Evolutionary conservation across 805 yeast species (phyloP), one percentile per base, ranked within the genome.

Genomic region (Teunomyces kruisii): DNA sequence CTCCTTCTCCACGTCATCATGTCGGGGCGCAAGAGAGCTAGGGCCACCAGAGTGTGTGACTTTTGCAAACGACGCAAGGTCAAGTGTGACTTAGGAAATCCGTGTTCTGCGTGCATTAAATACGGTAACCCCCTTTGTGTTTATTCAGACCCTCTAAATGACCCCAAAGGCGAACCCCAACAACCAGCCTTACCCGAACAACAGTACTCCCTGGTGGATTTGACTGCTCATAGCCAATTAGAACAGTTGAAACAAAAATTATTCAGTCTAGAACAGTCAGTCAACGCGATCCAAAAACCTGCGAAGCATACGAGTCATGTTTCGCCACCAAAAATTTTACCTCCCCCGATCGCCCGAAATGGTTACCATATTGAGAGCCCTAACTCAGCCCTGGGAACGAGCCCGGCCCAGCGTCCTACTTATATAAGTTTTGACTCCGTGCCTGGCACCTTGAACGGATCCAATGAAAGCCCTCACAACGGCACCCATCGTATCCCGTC

Each of bases 31-130:
- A 62, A 62, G 45, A 50, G 66, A 17, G 52, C 55, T 17, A 51
- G 79, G 40, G 65, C 66, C n/a, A 56, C 71, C 4, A 65, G 68
- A 38, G 83, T 81, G 8, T 79, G 84, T 52, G 78, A 73, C 48
- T 65, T 62, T 43, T 79, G 84, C 50, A 59, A 82, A 13, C 56
- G 55, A 43, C 65, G 77, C 33, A 79, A 79, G 52, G 70, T 76
- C 46, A 77, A 75, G 50, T 79, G 84, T 53, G 77, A 79, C 54
- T 79, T 81, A 0, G 57, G 55, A 3, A 47, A 49, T 9, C 73
- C 73, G 3, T 79, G 84, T 49, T 51, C 62, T 6, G 64, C 66
- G 32, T 76, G 84, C 51, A 46, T 53, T 8, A 58, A 52, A 17
- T 67, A 65, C 40, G 57, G 57, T 12, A 56, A 58, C 44, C 43